Conservation (phyloP, 2,329 filamentous ascomycete genomes). For the Canariomyces notabilis region DNA sequence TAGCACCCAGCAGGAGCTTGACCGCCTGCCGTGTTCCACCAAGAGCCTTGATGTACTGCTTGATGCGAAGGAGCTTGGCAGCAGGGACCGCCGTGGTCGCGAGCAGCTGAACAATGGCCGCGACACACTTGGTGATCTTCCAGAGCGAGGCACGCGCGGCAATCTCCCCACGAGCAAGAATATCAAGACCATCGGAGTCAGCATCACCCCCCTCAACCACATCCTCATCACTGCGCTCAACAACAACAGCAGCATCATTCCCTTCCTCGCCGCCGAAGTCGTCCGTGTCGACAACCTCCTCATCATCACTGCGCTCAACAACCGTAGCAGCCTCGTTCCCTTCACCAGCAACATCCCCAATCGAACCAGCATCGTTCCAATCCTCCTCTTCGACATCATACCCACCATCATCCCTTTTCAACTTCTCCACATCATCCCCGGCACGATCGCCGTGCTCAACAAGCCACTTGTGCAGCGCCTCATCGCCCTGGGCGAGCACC, state of each 20-base stretch:
- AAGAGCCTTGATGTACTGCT: conserved; percentile 26
- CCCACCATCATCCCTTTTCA: no score
- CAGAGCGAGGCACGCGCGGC: conserved; percentile 18
- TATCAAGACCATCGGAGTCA: not conserved
- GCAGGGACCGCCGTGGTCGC: conserved; percentile 22
- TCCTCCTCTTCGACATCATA: conserved; percentile 1
- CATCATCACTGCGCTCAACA: no score
- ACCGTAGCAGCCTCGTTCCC: no score
- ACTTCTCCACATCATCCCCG: conserved; percentile 1
- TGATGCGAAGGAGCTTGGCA: conserved; percentile 25
- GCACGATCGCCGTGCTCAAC: conserved; percentile 19
- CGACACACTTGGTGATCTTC: conserved; percentile 24
- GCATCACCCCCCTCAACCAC: not conserved
- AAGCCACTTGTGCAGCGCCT: conserved; percentile 22
- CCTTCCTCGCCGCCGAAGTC: not conserved
- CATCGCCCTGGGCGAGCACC: conserved; percentile 21
- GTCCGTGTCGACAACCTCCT: no score
- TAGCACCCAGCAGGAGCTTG: conserved; percentile 23
- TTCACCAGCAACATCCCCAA: not conserved
- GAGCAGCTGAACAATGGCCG: conserved; percentile 20
- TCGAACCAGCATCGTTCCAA: not conserved
- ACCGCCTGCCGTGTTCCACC: conserved; percentile 24
- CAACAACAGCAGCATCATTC: not conserved
- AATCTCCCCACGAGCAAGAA: conserved; percentile 9
- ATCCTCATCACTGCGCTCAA: not conserved